phyloP scores from a whole-genome alignment of 1,284 basidiomycete species.

The Clitocybe nebularis region DNA sequence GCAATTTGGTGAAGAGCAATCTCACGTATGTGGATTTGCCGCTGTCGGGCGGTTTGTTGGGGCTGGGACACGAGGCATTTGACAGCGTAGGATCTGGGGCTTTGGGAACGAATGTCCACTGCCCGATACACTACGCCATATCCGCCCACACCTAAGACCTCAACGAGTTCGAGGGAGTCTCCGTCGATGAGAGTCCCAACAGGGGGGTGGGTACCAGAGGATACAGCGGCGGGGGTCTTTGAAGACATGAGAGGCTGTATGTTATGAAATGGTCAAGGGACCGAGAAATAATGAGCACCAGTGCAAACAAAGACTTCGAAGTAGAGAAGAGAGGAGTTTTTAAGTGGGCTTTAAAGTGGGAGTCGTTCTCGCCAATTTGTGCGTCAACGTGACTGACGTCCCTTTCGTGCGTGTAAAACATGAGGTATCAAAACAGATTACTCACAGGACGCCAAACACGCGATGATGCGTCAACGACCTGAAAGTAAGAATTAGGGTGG shows the following conservation, averaged over 20 bases:
- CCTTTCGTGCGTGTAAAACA: conserved; percentile 54
- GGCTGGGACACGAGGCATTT: conserved; percentile 75
- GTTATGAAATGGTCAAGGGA: conserved; percentile 23
- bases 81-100: conserved; percentile 75
- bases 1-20: conserved; percentile 87
- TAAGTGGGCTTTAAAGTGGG: conserved; percentile 21
- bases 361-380: conserved; percentile 20
- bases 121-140: conserved; percentile 97
- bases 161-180: conserved; percentile 81
- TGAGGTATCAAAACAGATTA: conserved; percentile 44
- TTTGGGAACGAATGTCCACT: conserved; percentile 54
- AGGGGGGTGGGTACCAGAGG: conserved; percentile 51
- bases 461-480: conserved; percentile 20
- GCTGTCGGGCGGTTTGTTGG: conserved; percentile 58
- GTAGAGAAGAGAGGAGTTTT: conserved; percentile 25
- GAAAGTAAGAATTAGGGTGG: conserved; percentile 9
- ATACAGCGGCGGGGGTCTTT: conserved; percentile 42
- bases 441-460: conserved; percentile 18
- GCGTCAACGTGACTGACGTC: conserved; percentile 46
- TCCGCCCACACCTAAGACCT: conserved; percentile 89
- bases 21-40: conserved; percentile 74
- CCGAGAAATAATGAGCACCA: conserved; percentile 31
- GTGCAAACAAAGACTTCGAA: conserved; percentile 37
- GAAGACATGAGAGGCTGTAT: conserved; percentile 43
- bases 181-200: conserved; percentile 79